Conservation (phyloP, 495 filamentous ascomycete genomes). For the Evansstolkia leycettana region DNA sequence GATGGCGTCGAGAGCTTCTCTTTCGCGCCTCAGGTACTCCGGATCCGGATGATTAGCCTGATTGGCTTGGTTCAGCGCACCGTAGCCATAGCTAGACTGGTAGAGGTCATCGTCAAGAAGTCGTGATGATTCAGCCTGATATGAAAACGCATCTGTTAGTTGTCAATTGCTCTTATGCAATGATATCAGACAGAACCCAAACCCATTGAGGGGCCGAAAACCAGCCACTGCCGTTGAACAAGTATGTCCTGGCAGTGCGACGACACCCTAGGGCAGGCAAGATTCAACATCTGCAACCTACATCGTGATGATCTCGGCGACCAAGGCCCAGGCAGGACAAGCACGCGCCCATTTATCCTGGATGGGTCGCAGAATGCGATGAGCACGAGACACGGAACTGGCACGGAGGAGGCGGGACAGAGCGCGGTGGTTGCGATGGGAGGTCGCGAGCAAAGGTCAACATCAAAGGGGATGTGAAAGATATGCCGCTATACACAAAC, state of each 20-base stretch:
- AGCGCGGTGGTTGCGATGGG: not conserved
- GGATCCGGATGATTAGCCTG: conserved; percentile 34
- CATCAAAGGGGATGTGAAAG: too few species aligned
- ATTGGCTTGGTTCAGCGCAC: conserved; percentile 26
- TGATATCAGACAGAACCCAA: not conserved
- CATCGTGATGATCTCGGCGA: conserved; percentile 33
- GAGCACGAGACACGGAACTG: conserved; percentile 15
- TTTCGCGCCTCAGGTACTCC: conserved; percentile 35
- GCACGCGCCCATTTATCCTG: conserved; percentile 36
- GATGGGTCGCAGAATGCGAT: conserved; percentile 10
- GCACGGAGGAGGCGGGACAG: conserved; percentile 8
- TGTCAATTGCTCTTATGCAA: conserved; percentile 4
- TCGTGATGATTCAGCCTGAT: conserved; percentile 36
- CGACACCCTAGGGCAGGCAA: too few species aligned
- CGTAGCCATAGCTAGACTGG: conserved; percentile 36
- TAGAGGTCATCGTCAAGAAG: conserved; percentile 41
- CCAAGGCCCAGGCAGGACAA: conserved; percentile 37
- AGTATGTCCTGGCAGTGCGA: too few species aligned
- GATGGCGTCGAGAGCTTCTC: conserved; percentile 40
- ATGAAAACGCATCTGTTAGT: conserved; percentile 11
- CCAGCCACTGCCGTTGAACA: too few species aligned
- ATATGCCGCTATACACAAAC: too few species aligned
- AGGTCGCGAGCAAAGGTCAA: too few species aligned
- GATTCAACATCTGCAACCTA: conserved; percentile 13
- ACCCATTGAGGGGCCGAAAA: too few species aligned